These are phyloP conservation scores for Colletotrichum ledebouriae DNA, from an alignment of 2,329 filamentous ascomycete genomes.

Conservation along the genomic window DNA sequence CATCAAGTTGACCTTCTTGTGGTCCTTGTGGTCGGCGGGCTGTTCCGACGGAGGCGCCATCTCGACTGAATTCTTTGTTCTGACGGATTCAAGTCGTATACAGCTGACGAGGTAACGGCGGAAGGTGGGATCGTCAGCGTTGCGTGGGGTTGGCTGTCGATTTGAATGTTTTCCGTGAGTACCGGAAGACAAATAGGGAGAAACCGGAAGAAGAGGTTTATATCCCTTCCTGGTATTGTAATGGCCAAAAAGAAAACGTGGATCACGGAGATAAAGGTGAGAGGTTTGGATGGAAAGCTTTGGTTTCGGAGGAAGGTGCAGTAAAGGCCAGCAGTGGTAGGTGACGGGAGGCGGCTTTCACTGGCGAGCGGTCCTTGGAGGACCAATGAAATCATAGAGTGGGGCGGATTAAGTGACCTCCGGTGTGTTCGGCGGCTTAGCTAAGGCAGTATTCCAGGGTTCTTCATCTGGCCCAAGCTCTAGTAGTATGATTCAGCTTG, in stretches of 20 bases:
- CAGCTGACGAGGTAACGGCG: slow-evolving; percentile 17
- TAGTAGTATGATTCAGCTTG: slow-evolving; percentile 29
- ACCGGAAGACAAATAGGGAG: slow-evolving; percentile 24
- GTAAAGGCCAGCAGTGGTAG: slow-evolving; percentile 35
- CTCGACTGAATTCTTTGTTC: slow-evolving; percentile 55
- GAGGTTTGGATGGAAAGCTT: slow-evolving; percentile 35
- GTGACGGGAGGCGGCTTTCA: slow-evolving; percentile 40
- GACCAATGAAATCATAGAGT: slow-evolving; percentile 44
- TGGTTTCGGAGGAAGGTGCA: slow-evolving; percentile 35
- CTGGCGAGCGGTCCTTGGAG: slow-evolving; percentile 33
- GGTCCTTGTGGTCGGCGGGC: slow-evolving; percentile 71
- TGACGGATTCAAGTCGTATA: slow-evolving; percentile 33
- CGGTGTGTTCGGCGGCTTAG: slow-evolving; percentile 38
- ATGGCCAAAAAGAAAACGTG: slow-evolving; percentile 27
- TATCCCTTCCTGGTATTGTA: slow-evolving; percentile 31
- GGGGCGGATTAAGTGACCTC: slow-evolving; percentile 44
- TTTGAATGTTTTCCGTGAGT: slow-evolving; percentile 12
- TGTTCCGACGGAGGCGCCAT: slow-evolving; percentile 77
- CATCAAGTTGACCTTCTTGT: slow-evolving; percentile 88
- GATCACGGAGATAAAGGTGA: slow-evolving; percentile 39
- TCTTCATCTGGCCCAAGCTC: slow-evolving; percentile 40
- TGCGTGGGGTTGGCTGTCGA: slow-evolving; percentile 35
- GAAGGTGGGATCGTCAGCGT: slow-evolving; percentile 37
- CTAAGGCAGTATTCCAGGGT: slow-evolving; percentile 32
- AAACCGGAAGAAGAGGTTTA: background rate